Percentiles rank a stretch among this genome's conserved stretches.
These are phyloP conservation scores for Phytophthora parvispora DNA, from an alignment of 352 stramenopile genomes.

Conservation along the genomic window DNA sequence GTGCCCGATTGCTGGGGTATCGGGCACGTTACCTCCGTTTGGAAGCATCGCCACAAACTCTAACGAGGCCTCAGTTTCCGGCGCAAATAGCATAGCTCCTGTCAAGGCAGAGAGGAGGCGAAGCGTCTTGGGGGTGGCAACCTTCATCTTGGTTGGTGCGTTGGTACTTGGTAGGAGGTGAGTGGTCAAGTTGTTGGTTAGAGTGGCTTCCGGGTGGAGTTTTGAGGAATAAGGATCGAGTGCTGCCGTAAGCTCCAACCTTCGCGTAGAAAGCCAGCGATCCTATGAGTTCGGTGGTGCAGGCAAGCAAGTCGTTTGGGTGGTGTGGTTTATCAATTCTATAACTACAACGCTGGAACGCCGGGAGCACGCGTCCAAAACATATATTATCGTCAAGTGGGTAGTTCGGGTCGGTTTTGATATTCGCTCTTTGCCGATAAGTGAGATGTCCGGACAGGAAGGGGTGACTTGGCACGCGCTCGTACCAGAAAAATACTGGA, in stretches of 20 bases:
- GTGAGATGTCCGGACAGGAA: constrained; percentile 7
- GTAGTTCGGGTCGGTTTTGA: not conserved
- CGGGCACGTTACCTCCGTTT: constrained; percentile 13
- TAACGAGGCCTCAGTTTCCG: constrained; percentile 3
- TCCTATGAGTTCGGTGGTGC: constrained; percentile 5
- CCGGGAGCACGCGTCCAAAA: not conserved
- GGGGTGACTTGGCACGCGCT: not conserved
- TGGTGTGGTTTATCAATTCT: not conserved
- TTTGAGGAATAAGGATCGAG: constrained; percentile 12
- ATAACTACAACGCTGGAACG: not conserved
- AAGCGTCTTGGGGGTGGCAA: constrained; percentile 1
- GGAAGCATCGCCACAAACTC: constrained; percentile 21
- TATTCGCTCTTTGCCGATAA: not conserved
- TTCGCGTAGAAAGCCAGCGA: not conserved
- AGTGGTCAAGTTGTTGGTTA: not conserved
- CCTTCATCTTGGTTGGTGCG: constrained; percentile 1
- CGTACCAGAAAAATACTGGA: constrained; percentile 2
- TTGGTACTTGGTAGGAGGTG: not conserved
- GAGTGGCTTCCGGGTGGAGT: not conserved
- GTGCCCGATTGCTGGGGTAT: constrained; percentile 22
- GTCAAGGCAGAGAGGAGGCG: constrained; percentile 2
- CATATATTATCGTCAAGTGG: not conserved
- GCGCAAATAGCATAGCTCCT: not conserved
- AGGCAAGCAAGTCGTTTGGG: not conserved
- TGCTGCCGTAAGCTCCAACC: too few relatives aligned